These are phyloP conservation scores for Coriolopsis trogii DNA, from an alignment of 1,284 basidiomycete genomes.

Conservation along the genomic window DNA sequence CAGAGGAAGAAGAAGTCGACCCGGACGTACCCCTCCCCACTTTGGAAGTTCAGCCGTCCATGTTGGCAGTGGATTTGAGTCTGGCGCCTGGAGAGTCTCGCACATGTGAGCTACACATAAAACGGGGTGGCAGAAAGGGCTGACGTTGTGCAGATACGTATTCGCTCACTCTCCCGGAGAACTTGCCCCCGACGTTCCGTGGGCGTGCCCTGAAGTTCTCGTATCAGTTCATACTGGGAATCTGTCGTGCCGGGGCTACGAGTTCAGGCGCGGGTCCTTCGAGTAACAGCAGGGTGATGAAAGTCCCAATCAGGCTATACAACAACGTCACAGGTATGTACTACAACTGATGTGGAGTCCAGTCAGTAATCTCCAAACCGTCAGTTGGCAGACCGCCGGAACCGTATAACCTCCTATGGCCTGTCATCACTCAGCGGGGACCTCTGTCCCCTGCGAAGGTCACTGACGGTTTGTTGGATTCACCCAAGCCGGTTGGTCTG, in stretches of 20 bases:
- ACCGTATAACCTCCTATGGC: slow-evolving; percentile 76
- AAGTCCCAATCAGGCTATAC: slow-evolving; percentile 86
- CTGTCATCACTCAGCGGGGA: slow-evolving; percentile 39
- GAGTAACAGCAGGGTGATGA: slow-evolving; percentile 80
- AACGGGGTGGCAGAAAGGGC: not conserved
- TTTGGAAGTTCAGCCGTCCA: slow-evolving; percentile 79
- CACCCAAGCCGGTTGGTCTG: slow-evolving; percentile 8
- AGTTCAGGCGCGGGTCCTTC: slow-evolving; percentile 10
- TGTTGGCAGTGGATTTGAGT: slow-evolving; percentile 82
- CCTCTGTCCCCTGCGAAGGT: slow-evolving; percentile 21
- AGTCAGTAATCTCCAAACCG: no score
- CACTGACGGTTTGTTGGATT: slow-evolving; percentile 17
- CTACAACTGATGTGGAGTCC: no score
- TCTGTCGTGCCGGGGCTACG: slow-evolving; percentile 67
- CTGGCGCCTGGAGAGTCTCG: slow-evolving; percentile 81
- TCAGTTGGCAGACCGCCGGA: slow-evolving; percentile 56
- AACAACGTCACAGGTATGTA: slow-evolving; percentile 80
- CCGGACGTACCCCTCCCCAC: slow-evolving; percentile 76
- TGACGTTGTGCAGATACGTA: slow-evolving; percentile 66
- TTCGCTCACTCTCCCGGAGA: slow-evolving; percentile 71
- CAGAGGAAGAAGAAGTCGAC: slow-evolving; percentile 50
- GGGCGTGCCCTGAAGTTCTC: slow-evolving; percentile 85
- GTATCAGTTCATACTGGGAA: slow-evolving; percentile 88
- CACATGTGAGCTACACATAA: slow-evolving; percentile 53
- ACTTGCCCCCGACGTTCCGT: slow-evolving; percentile 88